Base-by-base conservation (phyloP, 345 rosid genomes). In the Ceriops zippeliana region DNA sequence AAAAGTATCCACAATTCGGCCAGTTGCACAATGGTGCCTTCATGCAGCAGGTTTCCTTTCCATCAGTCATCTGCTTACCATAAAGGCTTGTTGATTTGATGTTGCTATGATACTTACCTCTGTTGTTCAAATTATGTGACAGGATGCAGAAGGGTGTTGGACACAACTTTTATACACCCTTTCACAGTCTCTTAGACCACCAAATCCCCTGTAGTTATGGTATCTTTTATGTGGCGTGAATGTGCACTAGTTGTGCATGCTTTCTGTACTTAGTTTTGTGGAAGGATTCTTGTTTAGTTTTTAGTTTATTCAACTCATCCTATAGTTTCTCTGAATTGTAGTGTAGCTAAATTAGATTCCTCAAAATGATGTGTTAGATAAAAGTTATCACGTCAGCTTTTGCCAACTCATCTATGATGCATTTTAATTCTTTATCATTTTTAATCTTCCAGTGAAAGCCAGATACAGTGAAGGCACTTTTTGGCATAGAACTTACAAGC, bases 61-160 rank as follows among this genome's bases (percentile, higher is more conserved):
- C 4, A 11, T 58, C 58, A 28, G 52, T 49, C 47, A 47, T 59
- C 16, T 46, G 24, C 53, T 60, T 52, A 57, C 66, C 47, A 69
- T 49, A 27, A 37, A 9, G 47, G 2, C 35, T 56, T 67, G 6
- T n/a, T 30, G 61, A 52, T 66, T 46, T 58, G 32, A 30, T 30
- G 56, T 22, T 59, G 8, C 58, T 71, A 56, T 28, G 35, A 27
- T 59, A 62, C 63, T 74, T 58, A 67, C 69, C 56, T 51, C 17
- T 77, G 7, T 53, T 15, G 47, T 26, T 61, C 46, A 70, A 61
- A 72, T 46, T 78, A 5, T 63, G 10, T 65, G 52, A 74, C 86
- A 95, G 98, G 99, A 91, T 81, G 98, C 98, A 71, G 99, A 95
- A 79, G 99, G 91, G 79, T 95, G 99, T 80, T 95, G 99, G 99